phyloP scores from a whole-genome alignment of 164 flowering plant species.

The Echeveria elegans region DNA sequence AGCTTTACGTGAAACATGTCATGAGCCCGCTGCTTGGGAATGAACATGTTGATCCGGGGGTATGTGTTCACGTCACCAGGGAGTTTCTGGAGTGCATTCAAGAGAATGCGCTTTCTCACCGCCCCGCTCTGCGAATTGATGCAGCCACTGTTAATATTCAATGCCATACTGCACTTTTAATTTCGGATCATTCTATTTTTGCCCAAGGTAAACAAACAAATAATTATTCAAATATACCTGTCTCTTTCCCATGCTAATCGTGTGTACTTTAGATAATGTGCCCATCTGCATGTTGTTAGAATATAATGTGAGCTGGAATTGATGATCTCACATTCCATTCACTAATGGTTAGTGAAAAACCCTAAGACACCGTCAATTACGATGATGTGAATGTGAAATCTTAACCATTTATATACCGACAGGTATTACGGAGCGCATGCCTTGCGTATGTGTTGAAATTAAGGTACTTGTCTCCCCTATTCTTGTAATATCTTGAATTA shows the following conservation, averaged over 20 bases:
- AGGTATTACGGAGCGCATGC: conserved; percentile 35
- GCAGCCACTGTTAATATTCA: conserved; percentile 48
- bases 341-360: background rate
- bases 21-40: conserved; percentile 69
- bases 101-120: conserved; percentile 35
- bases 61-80: conserved; percentile 43
- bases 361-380: background rate
- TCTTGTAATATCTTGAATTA: conserved; percentile 1
- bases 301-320: background rate
- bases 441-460: conserved; percentile 72
- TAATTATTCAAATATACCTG: background rate
- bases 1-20: conserved; percentile 42
- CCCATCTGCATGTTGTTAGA: background rate
- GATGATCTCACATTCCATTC: background rate
- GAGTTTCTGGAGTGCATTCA: conserved; percentile 67
- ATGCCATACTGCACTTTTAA: conserved; percentile 58
- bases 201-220: conserved; percentile 31
- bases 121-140: conserved; percentile 78
- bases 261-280: background rate
- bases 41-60: conserved; percentile 72
- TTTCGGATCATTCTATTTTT: conserved; percentile 81
- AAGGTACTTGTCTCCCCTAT: conserved; percentile 41
- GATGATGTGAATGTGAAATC: background rate
- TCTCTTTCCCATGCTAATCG: background rate
- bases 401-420: conserved; percentile 10